Evolutionary conservation across 1,284 basidiomycete species (phyloP), one percentile per base, ranked within the genome.

Genomic region (Vanrija pseudolonga): DNA sequence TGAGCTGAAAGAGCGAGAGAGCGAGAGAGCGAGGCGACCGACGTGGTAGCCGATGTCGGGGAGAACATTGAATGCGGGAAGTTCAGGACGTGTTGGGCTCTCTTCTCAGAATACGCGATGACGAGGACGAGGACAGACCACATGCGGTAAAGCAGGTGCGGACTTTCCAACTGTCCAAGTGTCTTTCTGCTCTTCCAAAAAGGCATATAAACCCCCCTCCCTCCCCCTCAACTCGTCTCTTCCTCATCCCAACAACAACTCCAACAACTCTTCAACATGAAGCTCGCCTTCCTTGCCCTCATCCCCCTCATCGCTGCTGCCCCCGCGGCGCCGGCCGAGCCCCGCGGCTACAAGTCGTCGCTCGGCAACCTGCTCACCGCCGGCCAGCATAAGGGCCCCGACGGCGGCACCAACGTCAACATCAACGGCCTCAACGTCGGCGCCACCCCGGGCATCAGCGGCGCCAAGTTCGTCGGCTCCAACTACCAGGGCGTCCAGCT

Each of bases 391-490:
- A 26, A 28, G 14, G 50, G 19, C 37, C 38, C 38, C 24, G 37
- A 39, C 32, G 39, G 17, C 37, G 36, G 28, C 44, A 12, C 15
- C 42, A 44, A 20, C 49, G 41, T 22, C 18, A 36, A 39, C n/a
- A 39, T 46, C 18, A 38, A 45, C 36, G 38, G n/a, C 37, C 23
- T 51, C 24, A n/a, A n/a, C 18, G 36, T 46, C 23, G 50, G 50
- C 36, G 45, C 36, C 18, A 24, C 22, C 0, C 32, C 45, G 7
- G 50, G 38, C n/a, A 32, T 45, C 24, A 37, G 40, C 24, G 44
- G 44, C 44, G 50, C 44, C 36, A 40, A 40, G 37, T 51, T 45
- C 37, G 50, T 51, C 37, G 44, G 50, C 24, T 24, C 39, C 36
- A 36, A 38, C 44, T 18, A 45, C 15, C 24, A 51, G 44, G 50